phyloP scores from a whole-genome alignment of 1,139 yeast genomes.

The Diutina mesorugosa region DNA sequence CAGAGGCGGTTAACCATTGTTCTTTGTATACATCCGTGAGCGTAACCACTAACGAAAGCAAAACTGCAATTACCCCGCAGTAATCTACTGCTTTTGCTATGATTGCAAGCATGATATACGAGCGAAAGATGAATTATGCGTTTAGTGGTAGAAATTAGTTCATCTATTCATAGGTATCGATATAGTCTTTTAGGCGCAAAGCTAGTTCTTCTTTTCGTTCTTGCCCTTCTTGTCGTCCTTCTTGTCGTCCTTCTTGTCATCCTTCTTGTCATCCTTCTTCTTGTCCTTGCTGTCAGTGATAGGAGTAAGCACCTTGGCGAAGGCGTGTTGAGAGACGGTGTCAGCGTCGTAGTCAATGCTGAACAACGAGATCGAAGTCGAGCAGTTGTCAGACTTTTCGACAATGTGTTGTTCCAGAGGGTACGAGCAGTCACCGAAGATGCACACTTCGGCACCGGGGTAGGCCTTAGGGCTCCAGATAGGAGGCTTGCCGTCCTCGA shows the following conservation, averaged over 20 bases:
- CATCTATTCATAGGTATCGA: not conserved
- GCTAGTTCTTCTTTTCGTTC: not conserved
- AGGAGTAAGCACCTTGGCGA: not conserved
- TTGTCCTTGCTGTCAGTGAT: not conserved
- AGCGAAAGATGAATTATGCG: not conserved
- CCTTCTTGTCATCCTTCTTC: not conserved
- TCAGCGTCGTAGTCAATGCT: slow-evolving; percentile 28
- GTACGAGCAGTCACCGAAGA: slow-evolving; percentile 22
- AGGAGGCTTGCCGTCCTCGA: not conserved
- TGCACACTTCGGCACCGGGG: slow-evolving; percentile 8
- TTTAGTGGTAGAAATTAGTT: not conserved
- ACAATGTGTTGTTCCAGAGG: slow-evolving; percentile 20
- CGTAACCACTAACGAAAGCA: no score
- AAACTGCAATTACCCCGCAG: no score
- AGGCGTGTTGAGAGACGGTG: not conserved
- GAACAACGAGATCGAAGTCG: slow-evolving; percentile 24
- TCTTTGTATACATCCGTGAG: no score
- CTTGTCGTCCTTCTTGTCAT: not conserved
- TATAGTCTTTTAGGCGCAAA: no score
- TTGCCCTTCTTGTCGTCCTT: not conserved
- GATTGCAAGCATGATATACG: not conserved
- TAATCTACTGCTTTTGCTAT: no score
- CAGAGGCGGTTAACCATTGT: no score
- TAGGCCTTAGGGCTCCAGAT: not conserved
- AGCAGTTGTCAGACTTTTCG: slow-evolving; percentile 11